Percentiles rank a stretch among this genome's conserved stretches.
Conservation (phyloP, 352 stramenopile species). For the Phytophthora brassicae region DNA sequence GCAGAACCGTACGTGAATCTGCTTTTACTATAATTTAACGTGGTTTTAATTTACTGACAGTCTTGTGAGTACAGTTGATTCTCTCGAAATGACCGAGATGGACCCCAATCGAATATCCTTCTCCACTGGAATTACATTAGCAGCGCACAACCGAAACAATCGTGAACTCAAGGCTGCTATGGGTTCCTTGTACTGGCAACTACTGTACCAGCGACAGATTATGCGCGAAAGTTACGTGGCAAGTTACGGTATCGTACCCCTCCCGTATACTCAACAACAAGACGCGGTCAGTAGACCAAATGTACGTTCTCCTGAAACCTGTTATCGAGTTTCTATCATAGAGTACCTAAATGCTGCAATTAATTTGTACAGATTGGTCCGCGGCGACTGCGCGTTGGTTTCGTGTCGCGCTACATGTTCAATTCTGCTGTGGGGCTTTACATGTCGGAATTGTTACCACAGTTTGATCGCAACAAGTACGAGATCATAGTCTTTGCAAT, state of each 20-base stretch:
- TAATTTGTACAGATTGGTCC: conserved; percentile 25
- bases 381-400: conserved; percentile 56
- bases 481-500: conserved; percentile 72
- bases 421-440: conserved; percentile 52
- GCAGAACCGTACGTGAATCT: conserved; percentile 31
- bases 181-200: conserved; percentile 50
- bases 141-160: conserved; percentile 73
- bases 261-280: conserved; percentile 28
- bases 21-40: neutral
- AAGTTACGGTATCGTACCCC: conserved; percentile 52
- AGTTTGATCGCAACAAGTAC: conserved; percentile 60
- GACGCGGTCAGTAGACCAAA: conserved; percentile 18
- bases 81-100: conserved; percentile 38
- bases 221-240: conserved; percentile 44
- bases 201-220: conserved; percentile 41
- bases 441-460: conserved; percentile 63
- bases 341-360: neutral
- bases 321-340: neutral
- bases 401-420: conserved; percentile 67
- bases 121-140: conserved; percentile 60
- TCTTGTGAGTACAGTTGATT: conserved; percentile 38
- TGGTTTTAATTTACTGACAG: neutral
- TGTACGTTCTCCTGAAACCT: conserved; percentile 4
- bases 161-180: conserved; percentile 56
- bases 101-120: conserved; percentile 59